Percentiles rank a stretch among this genome's conserved stretches.
Evolutionary conservation across 1,284 basidiomycete species (phyloP).

Genomic region (Phenoliferia sp.): DNA sequence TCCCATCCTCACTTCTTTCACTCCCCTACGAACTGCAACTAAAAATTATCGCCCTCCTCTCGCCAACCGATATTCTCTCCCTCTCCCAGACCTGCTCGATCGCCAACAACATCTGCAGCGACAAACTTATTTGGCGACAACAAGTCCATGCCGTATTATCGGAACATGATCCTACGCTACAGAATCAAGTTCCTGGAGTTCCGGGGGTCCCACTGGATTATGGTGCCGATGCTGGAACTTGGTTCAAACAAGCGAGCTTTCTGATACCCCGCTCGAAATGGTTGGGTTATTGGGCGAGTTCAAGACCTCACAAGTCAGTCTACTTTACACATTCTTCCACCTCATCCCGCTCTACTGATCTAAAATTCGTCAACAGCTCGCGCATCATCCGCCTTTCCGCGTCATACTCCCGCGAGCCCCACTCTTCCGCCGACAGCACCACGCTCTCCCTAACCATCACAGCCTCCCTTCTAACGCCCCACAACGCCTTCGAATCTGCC

Average conservation of each 20-base stretch:
- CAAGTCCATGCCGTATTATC: not conserved
- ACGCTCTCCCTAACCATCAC: slow-evolving; percentile 1
- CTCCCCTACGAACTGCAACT: not conserved
- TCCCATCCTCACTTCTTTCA: not conserved
- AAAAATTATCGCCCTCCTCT: not conserved
- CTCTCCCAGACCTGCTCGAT: not conserved
- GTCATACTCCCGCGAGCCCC: not conserved
- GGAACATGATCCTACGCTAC: not conserved
- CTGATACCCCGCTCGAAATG: slow-evolving; percentile 8
- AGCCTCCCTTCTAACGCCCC: not conserved
- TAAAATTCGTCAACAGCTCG: slow-evolving; percentile 10
- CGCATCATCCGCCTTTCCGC: slow-evolving; percentile 18
- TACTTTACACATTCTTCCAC: not conserved
- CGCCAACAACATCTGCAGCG: not conserved
- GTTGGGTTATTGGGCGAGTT: slow-evolving; percentile 25
- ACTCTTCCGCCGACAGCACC: slow-evolving; percentile 13
- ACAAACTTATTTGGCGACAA: not conserved
- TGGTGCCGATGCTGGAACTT: not conserved
- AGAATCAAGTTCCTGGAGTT: not conserved
- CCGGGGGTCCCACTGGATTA: not conserved
- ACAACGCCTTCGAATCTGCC: not conserved
- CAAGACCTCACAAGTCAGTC: slow-evolving; percentile 21
- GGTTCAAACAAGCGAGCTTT: slow-evolving; percentile 14
- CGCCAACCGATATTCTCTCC: not conserved
- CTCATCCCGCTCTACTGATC: not conserved